Percentiles rank a stretch among this genome's conserved stretches.
phyloP scores from a whole-genome alignment of 163 green algal genomes.

The Chloromonas sp. region DNA sequence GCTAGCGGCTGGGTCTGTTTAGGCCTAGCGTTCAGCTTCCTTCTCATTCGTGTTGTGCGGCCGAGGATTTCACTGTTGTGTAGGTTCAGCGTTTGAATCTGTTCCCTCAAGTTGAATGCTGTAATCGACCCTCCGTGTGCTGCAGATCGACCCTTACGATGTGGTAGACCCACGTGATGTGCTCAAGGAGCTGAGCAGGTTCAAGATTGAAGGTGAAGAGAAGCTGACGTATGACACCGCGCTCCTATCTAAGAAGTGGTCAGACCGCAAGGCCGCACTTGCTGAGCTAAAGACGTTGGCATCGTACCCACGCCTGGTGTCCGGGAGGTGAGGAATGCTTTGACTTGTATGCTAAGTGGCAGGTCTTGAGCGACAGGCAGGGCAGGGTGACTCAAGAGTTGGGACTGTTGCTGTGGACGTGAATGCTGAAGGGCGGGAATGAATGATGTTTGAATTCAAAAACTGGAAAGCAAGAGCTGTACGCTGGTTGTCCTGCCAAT shows the following conservation, averaged over 20 bases:
- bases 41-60: neutral
- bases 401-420: too few relatives aligned
- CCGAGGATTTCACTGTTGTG: neutral
- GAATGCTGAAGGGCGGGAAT: too few relatives aligned
- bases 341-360: too few relatives aligned
- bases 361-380: too few relatives aligned
- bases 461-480: too few relatives aligned
- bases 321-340: slow-evolving; percentile 13
- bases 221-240: slow-evolving; percentile 67
- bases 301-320: slow-evolving; percentile 39
- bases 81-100: neutral
- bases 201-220: slow-evolving; percentile 25
- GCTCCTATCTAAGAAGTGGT: slow-evolving; percentile 87
- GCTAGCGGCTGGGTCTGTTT: neutral
- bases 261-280: slow-evolving; percentile 73
- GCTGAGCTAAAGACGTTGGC: slow-evolving; percentile 65
- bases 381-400: too few relatives aligned
- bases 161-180: slow-evolving; percentile 74
- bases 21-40: neutral
- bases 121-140: neutral
- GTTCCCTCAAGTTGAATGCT: neutral
- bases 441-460: too few relatives aligned
- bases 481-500: too few relatives aligned
- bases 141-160: slow-evolving; percentile 80
- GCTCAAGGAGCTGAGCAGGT: slow-evolving; percentile 31